Base-by-base conservation (phyloP, 139 green algal genomes). In the Picochlorum sp. region DNA sequence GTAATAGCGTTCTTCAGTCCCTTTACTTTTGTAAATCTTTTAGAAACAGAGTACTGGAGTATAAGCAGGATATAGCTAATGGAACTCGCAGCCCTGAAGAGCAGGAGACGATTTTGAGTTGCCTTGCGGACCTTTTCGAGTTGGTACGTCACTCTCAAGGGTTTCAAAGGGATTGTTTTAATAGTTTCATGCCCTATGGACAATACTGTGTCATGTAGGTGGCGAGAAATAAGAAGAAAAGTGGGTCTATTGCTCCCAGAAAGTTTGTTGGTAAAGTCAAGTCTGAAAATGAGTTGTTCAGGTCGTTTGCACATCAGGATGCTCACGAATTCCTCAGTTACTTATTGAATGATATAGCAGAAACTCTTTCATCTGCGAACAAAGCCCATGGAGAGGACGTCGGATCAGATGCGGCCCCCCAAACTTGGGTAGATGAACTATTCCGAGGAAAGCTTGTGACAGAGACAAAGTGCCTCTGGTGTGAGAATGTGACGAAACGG, bases 321-420 rank as follows among this genome's bases (percentile, higher is more conserved):
- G 93, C 93, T 2, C 93, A 98, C 57, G 93, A 98, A 74, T 98
- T 98, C 68, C 76, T 97, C 4, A 96, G 96, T 73, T 97, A 86
- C 69, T 68, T 98, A 52, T 79, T 98, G 6, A 97, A 97, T 74
- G 80, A 94, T 30, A 81, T 89, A 34, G 76, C 66, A n/a, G 93
- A 98, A 66, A 80, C 88, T 10, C 68, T 98, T 45, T 88, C 94
- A 62, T 88, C 81, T 57, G 80, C 92, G 59, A 80, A 77, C 24
- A 57, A 56, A 6, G 51, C n/a, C 9, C 44, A 15, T 28, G 24
- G 15, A 30, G 5, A 20, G 30, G 61, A 21, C 1, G 37, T 21
- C 6, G 38, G n/a, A 52, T 62, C n/a, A 49, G 3, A 10, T 51
- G 20, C 47, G 11, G 5, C 44, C 45, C 34, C 55, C 47, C 66